A percentile compares a stretch with the other conserved stretches of the same genome.
Evolutionary conservation across 345 rosid genomes (phyloP).

Genomic region (Tarenaya hassleriana): DNA sequence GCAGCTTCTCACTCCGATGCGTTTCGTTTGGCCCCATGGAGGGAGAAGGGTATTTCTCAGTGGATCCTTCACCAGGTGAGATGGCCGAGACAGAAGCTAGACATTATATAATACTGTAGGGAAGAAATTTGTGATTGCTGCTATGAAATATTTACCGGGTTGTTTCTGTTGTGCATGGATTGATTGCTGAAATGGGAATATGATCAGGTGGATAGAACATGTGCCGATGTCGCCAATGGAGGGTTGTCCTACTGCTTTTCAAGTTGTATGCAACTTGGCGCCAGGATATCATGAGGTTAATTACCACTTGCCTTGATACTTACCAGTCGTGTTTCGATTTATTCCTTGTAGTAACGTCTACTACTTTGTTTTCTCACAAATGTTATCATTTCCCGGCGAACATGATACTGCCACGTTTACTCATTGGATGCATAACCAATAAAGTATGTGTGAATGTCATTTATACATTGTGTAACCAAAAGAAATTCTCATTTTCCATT

Average conservation of each 20-base stretch:
- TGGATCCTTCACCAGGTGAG: constrained; percentile 74
- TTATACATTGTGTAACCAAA: no score
- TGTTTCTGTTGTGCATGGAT: constrained; percentile 9
- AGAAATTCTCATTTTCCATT: no score
- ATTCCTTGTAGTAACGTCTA: constrained; percentile 5
- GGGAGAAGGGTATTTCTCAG: constrained; percentile 58
- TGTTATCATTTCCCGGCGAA: not conserved
- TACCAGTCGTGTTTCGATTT: constrained; percentile 13
- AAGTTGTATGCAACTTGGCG: constrained; percentile 56
- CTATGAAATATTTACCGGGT: not conserved
- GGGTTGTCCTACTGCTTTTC: constrained; percentile 74
- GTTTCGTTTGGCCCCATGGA: constrained; percentile 81
- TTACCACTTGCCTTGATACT: not conserved
- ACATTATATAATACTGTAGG: not conserved
- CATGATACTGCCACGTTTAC: constrained; percentile 11
- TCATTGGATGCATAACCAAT: constrained; percentile 14
- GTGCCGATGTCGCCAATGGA: constrained; percentile 74
- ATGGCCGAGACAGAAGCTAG: constrained; percentile 17
- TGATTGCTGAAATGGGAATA: constrained; percentile 23
- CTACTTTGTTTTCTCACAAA: not conserved
- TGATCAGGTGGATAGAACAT: constrained; percentile 65
- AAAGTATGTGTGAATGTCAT: constrained; percentile 16
- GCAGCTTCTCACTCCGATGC: constrained; percentile 44
- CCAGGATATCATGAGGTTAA: constrained; percentile 82
- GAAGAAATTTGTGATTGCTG: no score